Evolutionary conservation across 768 basidiomycete genomes (phyloP), one percentile per base, ranked within the genome.

Genomic region (Chlorophyllum brunneum): DNA sequence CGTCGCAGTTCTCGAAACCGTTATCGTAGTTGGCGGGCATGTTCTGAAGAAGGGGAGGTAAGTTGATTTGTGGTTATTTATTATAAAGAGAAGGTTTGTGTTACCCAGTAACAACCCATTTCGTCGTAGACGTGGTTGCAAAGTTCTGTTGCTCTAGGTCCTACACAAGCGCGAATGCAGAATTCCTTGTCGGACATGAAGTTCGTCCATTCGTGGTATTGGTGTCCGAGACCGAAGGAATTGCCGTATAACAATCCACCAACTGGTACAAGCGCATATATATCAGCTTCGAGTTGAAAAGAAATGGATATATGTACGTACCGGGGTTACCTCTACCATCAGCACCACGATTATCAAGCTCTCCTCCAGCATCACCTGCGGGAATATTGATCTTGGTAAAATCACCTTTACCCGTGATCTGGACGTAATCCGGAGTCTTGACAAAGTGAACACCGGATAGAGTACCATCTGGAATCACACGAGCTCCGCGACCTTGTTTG

Each of bases 201-300:
- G 66, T 77, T 81, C 39, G 87, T 91, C 92, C 92, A 94, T 63
- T 92, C 86, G 59, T 88, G 85, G 63, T 86, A 78, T 65, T 92
- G 71, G 33, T 63, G 62, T 16, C 54, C 62, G 6, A 58, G 56
- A 16, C 80, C 77, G 61, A 84, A 87, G 7, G 70, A 71, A 59
- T 79, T 83, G 1, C 86, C 82, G 65, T 81, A 92, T 26, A 89
- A 59, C 9, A 91, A 69, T 31, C 82, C 88, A 58, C 89, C 89
- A 24, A 87, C 85, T 78, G 53, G 6, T 41, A 62, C 63, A 51
- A 54, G 11, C 46, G n/a, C n/a, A n/a, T 46, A n/a, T 40, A 34
- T 22, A 33, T 50, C 23, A 54, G 71, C 68, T 71, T 54, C 44
- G 38, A 23, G 10, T 23, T 18, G 1, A 18, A 13, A n/a, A 16